Conservation (phyloP, 2,329 filamentous ascomycete genomes). For the Pseudocercospora musae region DNA sequence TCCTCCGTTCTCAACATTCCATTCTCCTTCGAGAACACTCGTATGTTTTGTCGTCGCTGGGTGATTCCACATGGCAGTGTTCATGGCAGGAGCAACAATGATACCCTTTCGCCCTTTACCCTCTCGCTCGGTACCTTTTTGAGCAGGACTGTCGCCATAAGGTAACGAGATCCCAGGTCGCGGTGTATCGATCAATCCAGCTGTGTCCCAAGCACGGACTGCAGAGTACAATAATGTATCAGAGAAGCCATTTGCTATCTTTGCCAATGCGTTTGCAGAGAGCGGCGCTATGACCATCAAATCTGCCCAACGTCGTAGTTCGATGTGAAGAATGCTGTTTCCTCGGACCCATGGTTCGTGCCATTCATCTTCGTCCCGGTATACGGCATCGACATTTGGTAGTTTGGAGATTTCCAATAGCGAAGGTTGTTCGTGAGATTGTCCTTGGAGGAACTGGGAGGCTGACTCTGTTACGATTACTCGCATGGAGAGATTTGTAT, state of each 20-base stretch:
- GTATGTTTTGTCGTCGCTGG: conserved; percentile 75
- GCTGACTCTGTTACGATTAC: conserved; percentile 75
- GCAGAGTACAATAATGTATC: conserved; percentile 73
- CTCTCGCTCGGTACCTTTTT: conserved; percentile 9
- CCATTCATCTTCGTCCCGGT: conserved; percentile 87
- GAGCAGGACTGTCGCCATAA: conserved; percentile 10
- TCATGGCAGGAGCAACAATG: conserved; percentile 79
- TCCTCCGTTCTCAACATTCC: conserved; percentile 54
- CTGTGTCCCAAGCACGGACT: conserved; percentile 82
- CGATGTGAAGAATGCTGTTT: conserved; percentile 83
- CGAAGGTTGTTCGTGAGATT: conserved; percentile 72
- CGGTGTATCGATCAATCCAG: conserved; percentile 53
- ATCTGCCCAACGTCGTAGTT: conserved; percentile 78
- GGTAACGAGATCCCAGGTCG: conserved; percentile 24
- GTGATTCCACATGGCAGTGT: conserved; percentile 85
- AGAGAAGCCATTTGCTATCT: conserved; percentile 72
- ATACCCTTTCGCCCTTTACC: conserved; percentile 55
- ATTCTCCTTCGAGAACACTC: conserved; percentile 66
- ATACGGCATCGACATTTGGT: conserved; percentile 74
- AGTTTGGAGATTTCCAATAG: conserved; percentile 57
- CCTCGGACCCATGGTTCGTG: conserved; percentile 71
- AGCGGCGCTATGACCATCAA: conserved; percentile 76
- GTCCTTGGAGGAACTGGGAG: conserved; percentile 70
- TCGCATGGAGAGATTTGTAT: conserved; percentile 68
- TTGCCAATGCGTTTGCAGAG: conserved; percentile 81